Conservation (phyloP, 176 grass and related monocot species). For the Raddia guianensis region DNA sequence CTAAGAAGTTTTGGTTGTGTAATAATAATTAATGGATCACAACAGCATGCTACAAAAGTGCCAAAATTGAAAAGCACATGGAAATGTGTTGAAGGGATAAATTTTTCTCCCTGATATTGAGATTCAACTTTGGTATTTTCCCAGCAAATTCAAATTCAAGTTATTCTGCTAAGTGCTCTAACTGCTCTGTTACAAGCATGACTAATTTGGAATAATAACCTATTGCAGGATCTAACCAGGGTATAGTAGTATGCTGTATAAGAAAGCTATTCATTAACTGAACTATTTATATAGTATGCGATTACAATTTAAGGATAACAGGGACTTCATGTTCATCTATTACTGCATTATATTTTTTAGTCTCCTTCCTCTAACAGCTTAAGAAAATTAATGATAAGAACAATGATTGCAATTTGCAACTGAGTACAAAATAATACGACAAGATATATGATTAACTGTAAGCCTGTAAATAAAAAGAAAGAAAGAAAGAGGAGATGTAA, state of each 20-base stretch:
- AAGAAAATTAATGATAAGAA: constrained; percentile 16
- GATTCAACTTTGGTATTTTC: neutral
- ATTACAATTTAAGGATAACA: neutral
- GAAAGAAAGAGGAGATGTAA: neutral
- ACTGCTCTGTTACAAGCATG: constrained; percentile 6
- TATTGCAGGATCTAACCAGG: constrained; percentile 5
- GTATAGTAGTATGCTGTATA: neutral
- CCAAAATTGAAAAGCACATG: neutral
- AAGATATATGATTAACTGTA: neutral
- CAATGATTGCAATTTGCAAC: neutral
- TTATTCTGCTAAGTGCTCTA: neutral
- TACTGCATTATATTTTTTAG: neutral
- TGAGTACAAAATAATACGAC: neutral
- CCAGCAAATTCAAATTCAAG: neutral
- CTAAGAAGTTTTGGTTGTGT: neutral
- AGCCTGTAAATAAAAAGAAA: too few relatives aligned
- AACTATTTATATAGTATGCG: neutral
- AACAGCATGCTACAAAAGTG: neutral
- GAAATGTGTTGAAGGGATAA: neutral
- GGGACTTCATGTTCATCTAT: too few relatives aligned
- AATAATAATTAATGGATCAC: neutral
- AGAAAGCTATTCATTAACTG: neutral
- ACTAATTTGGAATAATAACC: neutral
- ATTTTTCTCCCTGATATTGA: neutral
- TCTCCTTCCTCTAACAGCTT: neutral